Evolutionary conservation across 192 early-diverging fungal species (phyloP), one percentile per base, ranked within the genome.

Genomic region (Coemansia sp.): DNA sequence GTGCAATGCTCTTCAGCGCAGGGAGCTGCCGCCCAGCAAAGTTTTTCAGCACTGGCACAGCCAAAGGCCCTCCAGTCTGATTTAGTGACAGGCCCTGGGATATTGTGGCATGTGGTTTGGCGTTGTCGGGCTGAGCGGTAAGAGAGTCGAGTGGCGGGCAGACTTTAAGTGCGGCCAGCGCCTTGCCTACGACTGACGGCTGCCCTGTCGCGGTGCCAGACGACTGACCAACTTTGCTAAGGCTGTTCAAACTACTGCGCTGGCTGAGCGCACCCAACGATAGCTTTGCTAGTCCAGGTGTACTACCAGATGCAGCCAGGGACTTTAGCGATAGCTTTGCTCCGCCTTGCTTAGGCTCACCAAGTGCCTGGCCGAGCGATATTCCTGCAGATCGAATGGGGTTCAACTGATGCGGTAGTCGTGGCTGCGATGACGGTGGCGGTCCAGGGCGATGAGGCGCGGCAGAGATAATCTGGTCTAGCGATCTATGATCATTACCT

Each of bases 151-250:
- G 10, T 40, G 67, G 24, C 13, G 62, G 22, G 27, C 70, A 41
- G 34, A 66, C 41, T 34, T 75, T 75, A 40, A 84, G 74, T 0
- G 69, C 77, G 11, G 77, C 78, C 50, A 84, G 74, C 36, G 77
- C 82, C 60, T 74, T 62, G 50, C 82, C 82, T 24, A 79, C 74
- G 24, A 76, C 69, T 20, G 66, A 73, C 15, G 41, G 11, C 7
- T 41, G 36, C 57, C 15, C 5, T 38, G 36, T 49, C 18, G 47
- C 31, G 29, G 18, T 11, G 13, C 18, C 33, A 24, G 27, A 40
- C 22, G 43, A 16, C 72, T 46, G 58, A 9, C 34, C 24, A 60
- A n/a, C 27, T 40, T 46, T 46, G 15, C 13, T 22, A 34, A 44
- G 34, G 27, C 36, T 61, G 39, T n/a, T 43, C 9, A 60, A 9